phyloP scores from a whole-genome alignment of 257 asterid genomes.

The Echium plantagineum region DNA sequence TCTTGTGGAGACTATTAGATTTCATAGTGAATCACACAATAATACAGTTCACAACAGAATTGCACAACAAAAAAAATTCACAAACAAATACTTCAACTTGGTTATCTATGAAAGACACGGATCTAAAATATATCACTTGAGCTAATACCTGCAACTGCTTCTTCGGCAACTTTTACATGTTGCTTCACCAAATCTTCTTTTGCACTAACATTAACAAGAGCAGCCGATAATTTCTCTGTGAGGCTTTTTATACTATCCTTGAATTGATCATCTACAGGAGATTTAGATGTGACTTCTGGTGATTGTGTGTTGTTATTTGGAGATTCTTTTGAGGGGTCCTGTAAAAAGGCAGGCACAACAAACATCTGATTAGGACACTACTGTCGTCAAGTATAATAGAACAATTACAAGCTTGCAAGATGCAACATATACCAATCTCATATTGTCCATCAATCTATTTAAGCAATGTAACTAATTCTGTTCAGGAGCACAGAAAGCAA shows the following conservation, averaged over 20 bases:
- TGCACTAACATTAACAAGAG: slow-evolving; percentile 61
- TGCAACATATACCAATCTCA: too few relatives aligned
- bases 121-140: too few relatives aligned
- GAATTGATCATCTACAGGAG: slow-evolving; percentile 29
- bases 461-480: too few relatives aligned
- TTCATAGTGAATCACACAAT: too few relatives aligned
- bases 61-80: neutral
- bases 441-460: too few relatives aligned
- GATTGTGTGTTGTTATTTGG: slow-evolving; percentile 27
- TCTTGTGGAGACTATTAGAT: neutral
- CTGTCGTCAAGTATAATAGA: too few relatives aligned
- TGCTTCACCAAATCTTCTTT: slow-evolving; percentile 79
- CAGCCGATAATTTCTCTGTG: slow-evolving; percentile 60
- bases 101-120: too few relatives aligned
- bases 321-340: slow-evolving; percentile 42
- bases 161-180: slow-evolving; percentile 80
- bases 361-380: too few relatives aligned
- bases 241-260: slow-evolving; percentile 36
- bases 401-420: too few relatives aligned
- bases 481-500: too few relatives aligned
- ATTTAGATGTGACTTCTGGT: slow-evolving; percentile 39
- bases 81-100: neutral
- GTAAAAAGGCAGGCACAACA: slow-evolving; percentile 9
- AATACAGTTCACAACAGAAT: too few relatives aligned
- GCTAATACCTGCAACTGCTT: slow-evolving; percentile 69